A percentile compares a stretch with the other conserved stretches of the same genome.
Conservation (phyloP, 768 basidiomycete species). For the Boletus fagicola region DNA sequence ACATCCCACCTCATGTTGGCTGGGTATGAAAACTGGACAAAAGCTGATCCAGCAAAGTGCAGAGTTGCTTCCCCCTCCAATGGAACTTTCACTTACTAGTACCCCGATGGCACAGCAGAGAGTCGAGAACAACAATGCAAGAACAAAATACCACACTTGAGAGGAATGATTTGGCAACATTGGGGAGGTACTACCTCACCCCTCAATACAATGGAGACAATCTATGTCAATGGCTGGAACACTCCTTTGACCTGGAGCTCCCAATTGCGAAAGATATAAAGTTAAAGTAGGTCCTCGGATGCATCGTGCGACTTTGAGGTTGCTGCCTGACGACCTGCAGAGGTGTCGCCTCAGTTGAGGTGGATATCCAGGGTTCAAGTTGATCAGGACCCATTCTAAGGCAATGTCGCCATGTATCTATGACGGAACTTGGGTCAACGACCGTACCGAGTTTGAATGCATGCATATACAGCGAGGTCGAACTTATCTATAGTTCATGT, state of each 20-base stretch:
- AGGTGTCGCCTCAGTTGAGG: conserved; percentile 61
- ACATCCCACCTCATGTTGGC: no score
- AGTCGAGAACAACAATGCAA: no score
- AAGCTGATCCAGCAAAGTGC: no score
- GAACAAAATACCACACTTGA: no score
- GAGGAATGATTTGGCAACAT: conserved; percentile 43
- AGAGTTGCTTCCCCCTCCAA: no score
- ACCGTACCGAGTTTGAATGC: no score
- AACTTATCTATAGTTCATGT: not conserved
- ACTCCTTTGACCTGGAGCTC: conserved; percentile 62
- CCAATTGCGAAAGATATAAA: conserved; percentile 64
- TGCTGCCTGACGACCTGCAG: conserved; percentile 28
- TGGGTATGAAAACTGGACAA: no score
- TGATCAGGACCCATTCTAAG: not conserved
- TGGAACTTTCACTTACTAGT: no score
- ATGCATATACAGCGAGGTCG: not conserved
- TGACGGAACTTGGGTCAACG: not conserved
- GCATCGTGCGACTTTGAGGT: not conserved
- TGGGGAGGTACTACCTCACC: conserved; percentile 75
- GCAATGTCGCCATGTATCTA: not conserved
- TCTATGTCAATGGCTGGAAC: conserved; percentile 73
- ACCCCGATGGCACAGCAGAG: no score
- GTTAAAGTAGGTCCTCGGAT: conserved; percentile 37
- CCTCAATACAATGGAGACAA: conserved; percentile 68
- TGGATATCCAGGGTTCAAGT: conserved; percentile 60